Evolutionary conservation across 495 filamentous ascomycete genomes (phyloP).

Genomic region (Penicillium diatomitis): DNA sequence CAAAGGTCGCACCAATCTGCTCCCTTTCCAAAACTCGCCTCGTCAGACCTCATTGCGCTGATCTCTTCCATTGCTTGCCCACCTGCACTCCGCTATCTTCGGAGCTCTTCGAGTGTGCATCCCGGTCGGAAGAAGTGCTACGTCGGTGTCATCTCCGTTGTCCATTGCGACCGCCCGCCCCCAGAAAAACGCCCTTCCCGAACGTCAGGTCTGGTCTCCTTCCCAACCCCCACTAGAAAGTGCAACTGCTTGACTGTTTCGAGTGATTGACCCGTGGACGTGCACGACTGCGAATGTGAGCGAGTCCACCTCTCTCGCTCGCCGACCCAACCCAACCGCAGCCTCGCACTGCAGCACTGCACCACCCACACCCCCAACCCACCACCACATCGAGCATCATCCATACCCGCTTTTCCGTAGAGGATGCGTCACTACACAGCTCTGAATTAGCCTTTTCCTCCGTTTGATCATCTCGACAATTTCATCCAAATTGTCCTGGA

Average conservation of each 20-base stretch:
- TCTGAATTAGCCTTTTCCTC: conserved; percentile 12
- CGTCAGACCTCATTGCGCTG: background rate
- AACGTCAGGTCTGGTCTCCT: background rate
- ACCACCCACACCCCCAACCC: background rate
- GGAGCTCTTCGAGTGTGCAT: background rate
- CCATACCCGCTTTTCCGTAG: conserved; percentile 1
- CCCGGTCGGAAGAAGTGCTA: background rate
- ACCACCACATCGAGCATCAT: background rate
- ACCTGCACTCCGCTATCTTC: background rate
- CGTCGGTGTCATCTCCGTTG: conserved; percentile 4
- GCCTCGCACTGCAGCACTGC: no score
- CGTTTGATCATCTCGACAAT: conserved; percentile 2
- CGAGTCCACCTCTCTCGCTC: no score
- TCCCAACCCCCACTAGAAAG: background rate
- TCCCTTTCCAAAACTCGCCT: background rate
- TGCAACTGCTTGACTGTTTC: background rate
- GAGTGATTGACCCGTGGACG: no score
- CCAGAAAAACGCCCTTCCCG: conserved; percentile 2
- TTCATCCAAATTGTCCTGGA: conserved; percentile 14
- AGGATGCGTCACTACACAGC: conserved; percentile 24
- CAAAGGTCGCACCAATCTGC: background rate
- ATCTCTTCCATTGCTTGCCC: conserved; percentile 2
- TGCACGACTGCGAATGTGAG: no score
- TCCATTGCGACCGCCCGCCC: conserved; percentile 4
- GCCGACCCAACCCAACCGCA: no score